Base-by-base conservation (phyloP, 192 early-diverging fungal genomes). In the Dispira simplex region DNA sequence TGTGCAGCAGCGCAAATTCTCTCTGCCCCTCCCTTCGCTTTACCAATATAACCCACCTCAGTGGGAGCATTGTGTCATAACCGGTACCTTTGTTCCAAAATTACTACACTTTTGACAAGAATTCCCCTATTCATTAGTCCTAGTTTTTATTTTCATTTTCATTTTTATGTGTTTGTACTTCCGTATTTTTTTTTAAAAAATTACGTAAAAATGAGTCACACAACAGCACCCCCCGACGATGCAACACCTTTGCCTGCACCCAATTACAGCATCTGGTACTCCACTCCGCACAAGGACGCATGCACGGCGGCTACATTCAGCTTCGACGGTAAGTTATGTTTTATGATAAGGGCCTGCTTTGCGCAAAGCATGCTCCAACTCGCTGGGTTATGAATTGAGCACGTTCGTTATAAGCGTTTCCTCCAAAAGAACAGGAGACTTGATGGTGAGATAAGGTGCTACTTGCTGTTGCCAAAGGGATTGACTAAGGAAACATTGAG, bases 231-330 rank as follows among this genome's bases (percentile, higher is more conserved):
- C 32, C 6, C 32, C 23, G 39, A 46, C 64, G 13, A 28, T 46
- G 20, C 60, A 71, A 73, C 46, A 11, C 58, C 77, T 44, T 70
- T 60, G 43, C 55, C 68, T 18, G 68, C 70, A 63, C 83, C 83
- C 44, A 79, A 79, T 53, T 86, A 83, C 65, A 74, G 65, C 32
- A 70, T 78, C 48, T 84, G 84, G 74, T 91, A 86, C 69, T 83
- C 78, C 56, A 90, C 88, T 9, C 83, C 78, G 62, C 91, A 94
- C 77, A 83, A 86, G 69, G 90, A 78, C 59, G 67, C 77, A 25
- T 81, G 81, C 18, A 85, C 85, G 23, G 74, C 81, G 26, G 83
- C 81, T 13, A 77, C 77, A 27, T 87, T 85, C 65, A 83, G 75
- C 63, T 63, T 66, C 25, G 84, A 87, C 63, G 90, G 86, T 83